These are phyloP conservation scores for Aspergillus jensenii DNA, from an alignment of 2,329 filamentous ascomycete genomes.

Conservation along the genomic window DNA sequence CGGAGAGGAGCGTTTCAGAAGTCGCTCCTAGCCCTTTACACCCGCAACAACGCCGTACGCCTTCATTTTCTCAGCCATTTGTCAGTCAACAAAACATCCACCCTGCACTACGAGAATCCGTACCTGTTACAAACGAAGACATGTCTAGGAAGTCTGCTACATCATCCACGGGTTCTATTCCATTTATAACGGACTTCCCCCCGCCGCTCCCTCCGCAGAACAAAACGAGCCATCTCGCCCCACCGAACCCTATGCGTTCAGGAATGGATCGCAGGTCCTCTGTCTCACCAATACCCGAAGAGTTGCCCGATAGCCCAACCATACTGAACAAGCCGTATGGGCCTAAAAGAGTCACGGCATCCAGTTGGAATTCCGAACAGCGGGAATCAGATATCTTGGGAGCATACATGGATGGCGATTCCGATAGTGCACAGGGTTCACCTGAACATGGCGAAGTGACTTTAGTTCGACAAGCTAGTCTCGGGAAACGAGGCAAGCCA, in stretches of 20 bases:
- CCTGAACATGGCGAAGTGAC: constrained; percentile 23
- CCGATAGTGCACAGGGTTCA: constrained; percentile 23
- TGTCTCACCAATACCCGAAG: constrained; percentile 75
- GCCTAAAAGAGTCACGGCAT: constrained; percentile 71
- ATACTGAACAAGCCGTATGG: constrained; percentile 60
- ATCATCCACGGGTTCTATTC: constrained; percentile 25
- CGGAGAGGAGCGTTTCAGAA: constrained; percentile 27
- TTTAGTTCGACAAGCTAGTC: constrained; percentile 42
- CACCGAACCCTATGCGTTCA: constrained; percentile 26
- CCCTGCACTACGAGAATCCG: constrained; percentile 18
- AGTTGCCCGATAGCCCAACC: constrained; percentile 56
- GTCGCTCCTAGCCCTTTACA: constrained; percentile 25
- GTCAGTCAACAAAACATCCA: constrained; percentile 19
- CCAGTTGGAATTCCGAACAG: constrained; percentile 59
- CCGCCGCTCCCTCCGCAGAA: constrained; percentile 23
- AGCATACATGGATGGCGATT: constrained; percentile 31
- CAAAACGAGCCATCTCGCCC: constrained; percentile 30
- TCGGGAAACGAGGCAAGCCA: constrained; percentile 43
- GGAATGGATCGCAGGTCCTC: constrained; percentile 63
- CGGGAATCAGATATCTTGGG: constrained; percentile 49
- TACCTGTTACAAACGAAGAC: constrained; percentile 28
- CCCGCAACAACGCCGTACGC: constrained; percentile 18
- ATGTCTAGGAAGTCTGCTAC: constrained; percentile 27
- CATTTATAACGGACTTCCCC: constrained; percentile 30
- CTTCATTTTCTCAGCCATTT: constrained; percentile 31